These are phyloP conservation scores for Phytopythium litorale DNA, from an alignment of 352 stramenopile species.

Conservation along the genomic window DNA sequence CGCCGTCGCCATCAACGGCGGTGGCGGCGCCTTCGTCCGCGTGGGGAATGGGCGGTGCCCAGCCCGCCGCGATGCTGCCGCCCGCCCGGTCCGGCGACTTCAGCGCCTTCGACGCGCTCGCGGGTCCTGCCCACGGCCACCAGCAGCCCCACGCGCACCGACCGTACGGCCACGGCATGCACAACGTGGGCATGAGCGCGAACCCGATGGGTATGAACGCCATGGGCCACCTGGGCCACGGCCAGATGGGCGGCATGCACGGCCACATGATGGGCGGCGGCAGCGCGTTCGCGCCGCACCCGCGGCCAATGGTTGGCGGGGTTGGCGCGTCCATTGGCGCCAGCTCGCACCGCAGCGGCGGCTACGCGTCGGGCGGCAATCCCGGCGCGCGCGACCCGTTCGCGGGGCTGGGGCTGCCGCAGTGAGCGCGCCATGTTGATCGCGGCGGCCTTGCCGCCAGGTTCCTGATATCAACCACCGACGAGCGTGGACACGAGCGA, in stretches of 20 bases:
- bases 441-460: neutral
- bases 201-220: slow-evolving; percentile 12
- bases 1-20: slow-evolving; percentile 4
- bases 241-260: slow-evolving; percentile 28
- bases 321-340: slow-evolving; percentile 18
- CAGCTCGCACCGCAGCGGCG: neutral
- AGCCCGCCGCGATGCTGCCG: slow-evolving; percentile 12
- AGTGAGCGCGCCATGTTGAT: slow-evolving; percentile 20
- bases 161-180: slow-evolving; percentile 24
- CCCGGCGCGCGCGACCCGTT: slow-evolving; percentile 48
- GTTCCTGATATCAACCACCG: neutral
- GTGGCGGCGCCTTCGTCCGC: neutral
- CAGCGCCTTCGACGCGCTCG: slow-evolving; percentile 55
- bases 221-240: slow-evolving; percentile 16
- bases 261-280: slow-evolving; percentile 24
- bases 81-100: slow-evolving; percentile 39
- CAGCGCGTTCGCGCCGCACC: slow-evolving; percentile 18
- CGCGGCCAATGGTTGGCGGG: slow-evolving; percentile 23
- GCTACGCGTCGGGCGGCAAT: slow-evolving; percentile 11
- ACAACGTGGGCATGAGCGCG: slow-evolving; percentile 22
- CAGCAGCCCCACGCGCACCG: slow-evolving; percentile 4
- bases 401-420: slow-evolving; percentile 61
- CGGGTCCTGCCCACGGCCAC: slow-evolving; percentile 21
- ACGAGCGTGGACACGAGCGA: neutral
- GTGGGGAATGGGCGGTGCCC: slow-evolving; percentile 11